phyloP scores from a whole-genome alignment of 1,139 yeast species.

The Zhuliangozyma parablackwelliae region DNA sequence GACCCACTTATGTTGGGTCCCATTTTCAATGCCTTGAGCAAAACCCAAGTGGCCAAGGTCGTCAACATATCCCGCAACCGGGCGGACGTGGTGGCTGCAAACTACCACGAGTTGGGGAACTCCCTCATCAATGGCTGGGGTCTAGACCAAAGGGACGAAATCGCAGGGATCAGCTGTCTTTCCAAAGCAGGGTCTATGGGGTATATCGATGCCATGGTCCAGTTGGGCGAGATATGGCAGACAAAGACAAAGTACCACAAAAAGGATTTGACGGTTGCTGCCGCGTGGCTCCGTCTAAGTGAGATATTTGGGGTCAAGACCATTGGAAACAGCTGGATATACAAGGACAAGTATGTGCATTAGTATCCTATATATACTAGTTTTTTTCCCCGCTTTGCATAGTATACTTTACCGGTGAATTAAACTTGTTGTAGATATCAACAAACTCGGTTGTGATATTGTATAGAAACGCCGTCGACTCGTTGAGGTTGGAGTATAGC shows the following conservation, averaged over 20 bases:
- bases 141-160: constrained; percentile 46
- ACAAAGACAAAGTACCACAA: constrained; percentile 51
- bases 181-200: constrained; percentile 71
- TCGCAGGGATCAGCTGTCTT: constrained; percentile 53
- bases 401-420: constrained; percentile 14
- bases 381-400: constrained; percentile 16
- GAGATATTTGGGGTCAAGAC: constrained; percentile 61
- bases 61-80: constrained; percentile 22
- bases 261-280: constrained; percentile 61
- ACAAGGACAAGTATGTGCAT: constrained; percentile 59
- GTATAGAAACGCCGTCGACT: constrained; percentile 29
- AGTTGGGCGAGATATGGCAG: constrained; percentile 69
- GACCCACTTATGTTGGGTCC: constrained; percentile 28
- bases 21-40: constrained; percentile 22
- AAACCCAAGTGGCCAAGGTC: constrained; percentile 24
- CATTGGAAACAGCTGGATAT: constrained; percentile 76
- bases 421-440: constrained; percentile 19
- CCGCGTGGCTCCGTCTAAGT: constrained; percentile 67
- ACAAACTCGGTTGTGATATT: constrained; percentile 29
- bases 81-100: constrained; percentile 26
- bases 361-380: neutral
- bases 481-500: constrained; percentile 30
- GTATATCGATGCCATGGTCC: constrained; percentile 63
- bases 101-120: constrained; percentile 58
- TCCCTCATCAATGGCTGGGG: constrained; percentile 62